These are phyloP conservation scores for Extremus antarcticus DNA, from an alignment of 495 filamentous ascomycete species.

Conservation along the genomic window DNA sequence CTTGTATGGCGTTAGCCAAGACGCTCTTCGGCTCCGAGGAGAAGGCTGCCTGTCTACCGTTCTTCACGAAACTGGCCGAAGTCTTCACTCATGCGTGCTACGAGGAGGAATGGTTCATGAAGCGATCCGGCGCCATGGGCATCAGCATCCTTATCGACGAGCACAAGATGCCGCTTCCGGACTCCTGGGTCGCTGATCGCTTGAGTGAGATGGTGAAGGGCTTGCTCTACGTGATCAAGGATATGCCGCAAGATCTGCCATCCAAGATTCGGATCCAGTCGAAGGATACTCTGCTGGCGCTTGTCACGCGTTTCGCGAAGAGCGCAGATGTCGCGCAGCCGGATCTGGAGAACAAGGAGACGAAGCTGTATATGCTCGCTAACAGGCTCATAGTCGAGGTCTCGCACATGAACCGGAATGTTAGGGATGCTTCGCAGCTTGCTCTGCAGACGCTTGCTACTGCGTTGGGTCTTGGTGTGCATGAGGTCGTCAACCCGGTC, in stretches of 20 bases:
- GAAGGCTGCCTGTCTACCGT: slow-evolving; percentile 59
- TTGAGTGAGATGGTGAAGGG: slow-evolving; percentile 78
- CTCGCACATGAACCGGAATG: slow-evolving; percentile 86
- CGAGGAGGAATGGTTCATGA: slow-evolving; percentile 95
- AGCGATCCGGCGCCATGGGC: slow-evolving; percentile 80
- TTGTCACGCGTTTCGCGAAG: slow-evolving; percentile 39
- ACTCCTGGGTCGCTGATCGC: slow-evolving; percentile 66
- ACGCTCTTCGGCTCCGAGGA: slow-evolving; percentile 62
- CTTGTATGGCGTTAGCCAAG: slow-evolving; percentile 64
- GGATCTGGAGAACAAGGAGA: slow-evolving; percentile 57
- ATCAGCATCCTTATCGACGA: slow-evolving; percentile 77
- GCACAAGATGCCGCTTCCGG: slow-evolving; percentile 69
- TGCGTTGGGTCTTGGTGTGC: slow-evolving; percentile 62
- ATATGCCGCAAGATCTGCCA: slow-evolving; percentile 85
- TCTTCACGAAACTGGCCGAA: slow-evolving; percentile 70
- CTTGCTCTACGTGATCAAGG: slow-evolving; percentile 91
- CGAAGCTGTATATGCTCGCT: slow-evolving; percentile 61
- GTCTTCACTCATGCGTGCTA: slow-evolving; percentile 89
- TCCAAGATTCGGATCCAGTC: slow-evolving; percentile 73
- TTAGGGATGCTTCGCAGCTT: slow-evolving; percentile 71
- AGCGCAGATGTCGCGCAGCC: slow-evolving; percentile 65
- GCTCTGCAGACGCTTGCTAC: slow-evolving; percentile 72
- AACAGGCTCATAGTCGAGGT: slow-evolving; percentile 76
- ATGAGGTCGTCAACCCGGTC: slow-evolving; percentile 75
- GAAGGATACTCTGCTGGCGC: slow-evolving; percentile 65